Percentiles rank a stretch among this genome's conserved stretches.
phyloP scores from a whole-genome alignment of 2,329 filamentous ascomycete genomes.

The Colletotrichum australisinense region DNA sequence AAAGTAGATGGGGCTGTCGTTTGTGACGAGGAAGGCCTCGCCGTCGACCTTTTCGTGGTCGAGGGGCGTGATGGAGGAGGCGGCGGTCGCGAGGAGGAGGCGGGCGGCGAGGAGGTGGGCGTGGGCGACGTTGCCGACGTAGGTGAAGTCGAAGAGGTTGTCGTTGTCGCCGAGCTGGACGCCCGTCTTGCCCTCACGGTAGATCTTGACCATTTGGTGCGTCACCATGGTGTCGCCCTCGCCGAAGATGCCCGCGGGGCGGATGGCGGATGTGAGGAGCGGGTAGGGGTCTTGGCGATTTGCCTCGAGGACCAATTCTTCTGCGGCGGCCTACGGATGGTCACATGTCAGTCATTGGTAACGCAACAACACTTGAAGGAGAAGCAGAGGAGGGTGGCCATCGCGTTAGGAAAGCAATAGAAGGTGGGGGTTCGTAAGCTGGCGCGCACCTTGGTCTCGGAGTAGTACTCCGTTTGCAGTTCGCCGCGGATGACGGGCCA shows the following conservation, averaged over 20 bases:
- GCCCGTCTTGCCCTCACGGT: conserved; percentile 74
- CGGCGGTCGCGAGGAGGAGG: conserved; percentile 70
- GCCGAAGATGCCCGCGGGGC: conserved; percentile 91
- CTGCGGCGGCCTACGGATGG: conserved; percentile 73
- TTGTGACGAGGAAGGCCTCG: conserved; percentile 90
- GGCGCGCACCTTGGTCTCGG: conserved; percentile 82
- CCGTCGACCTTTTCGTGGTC: conserved; percentile 83
- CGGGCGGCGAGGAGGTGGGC: conserved; percentile 85
- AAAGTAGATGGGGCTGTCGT: conserved; percentile 89
- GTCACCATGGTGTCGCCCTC: conserved; percentile 86
- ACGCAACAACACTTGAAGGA: not conserved
- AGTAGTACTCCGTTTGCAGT: conserved; percentile 84
- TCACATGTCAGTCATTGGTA: conserved; percentile 4
- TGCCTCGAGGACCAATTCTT: conserved; percentile 81
- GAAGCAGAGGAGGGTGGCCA: not conserved
- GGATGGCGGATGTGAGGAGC: conserved; percentile 81
- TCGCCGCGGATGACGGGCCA: conserved; percentile 81
- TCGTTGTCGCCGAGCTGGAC: conserved; percentile 82
- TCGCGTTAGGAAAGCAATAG: not conserved
- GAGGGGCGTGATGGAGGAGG: conserved; percentile 69
- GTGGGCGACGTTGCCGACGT: conserved; percentile 74
- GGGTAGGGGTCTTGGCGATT: conserved; percentile 70
- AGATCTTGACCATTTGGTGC: conserved; percentile 78
- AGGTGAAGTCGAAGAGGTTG: conserved; percentile 74
- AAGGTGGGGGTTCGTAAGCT: not conserved